Percentiles rank a stretch among this genome's conserved stretches.
Conservation (phyloP, 257 asterid species). For the Solanum gandarillasii region DNA sequence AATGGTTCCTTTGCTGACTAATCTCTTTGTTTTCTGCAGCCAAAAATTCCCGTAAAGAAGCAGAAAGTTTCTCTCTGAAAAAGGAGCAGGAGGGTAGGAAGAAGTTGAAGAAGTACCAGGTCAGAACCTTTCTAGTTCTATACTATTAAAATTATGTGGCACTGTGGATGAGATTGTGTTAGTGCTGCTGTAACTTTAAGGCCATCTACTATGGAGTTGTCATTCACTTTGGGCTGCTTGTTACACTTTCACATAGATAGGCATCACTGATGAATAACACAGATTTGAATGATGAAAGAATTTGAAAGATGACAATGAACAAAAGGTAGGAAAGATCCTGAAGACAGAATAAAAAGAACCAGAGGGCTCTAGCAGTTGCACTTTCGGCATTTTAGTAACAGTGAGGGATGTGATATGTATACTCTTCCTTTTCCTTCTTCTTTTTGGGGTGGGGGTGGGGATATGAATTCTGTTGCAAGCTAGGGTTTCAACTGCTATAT, state of each 20-base stretch:
- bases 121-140: slow-evolving; percentile 11
- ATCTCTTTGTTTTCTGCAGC: slow-evolving; percentile 28
- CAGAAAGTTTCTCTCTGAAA: slow-evolving; percentile 53
- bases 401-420: background rate
- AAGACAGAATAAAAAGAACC: background rate
- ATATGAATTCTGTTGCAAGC: background rate
- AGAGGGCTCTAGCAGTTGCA: background rate
- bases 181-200: background rate
- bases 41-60: slow-evolving; percentile 23
- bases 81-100: slow-evolving; percentile 53
- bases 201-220: background rate
- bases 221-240: background rate
- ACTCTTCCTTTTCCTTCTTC: background rate
- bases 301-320: background rate
- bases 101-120: slow-evolving; percentile 68
- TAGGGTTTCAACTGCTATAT: background rate
- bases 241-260: background rate
- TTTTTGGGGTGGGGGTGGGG: background rate
- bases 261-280: background rate
- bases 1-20: background rate
- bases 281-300: background rate
- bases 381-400: background rate
- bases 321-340: background rate
- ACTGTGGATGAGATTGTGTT: background rate
- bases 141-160: background rate